A percentile compares a stretch with the other conserved stretches of the same genome.
Evolutionary conservation across 352 stramenopile genomes (phyloP).

Genomic region (Phytopythium oedochilum): DNA sequence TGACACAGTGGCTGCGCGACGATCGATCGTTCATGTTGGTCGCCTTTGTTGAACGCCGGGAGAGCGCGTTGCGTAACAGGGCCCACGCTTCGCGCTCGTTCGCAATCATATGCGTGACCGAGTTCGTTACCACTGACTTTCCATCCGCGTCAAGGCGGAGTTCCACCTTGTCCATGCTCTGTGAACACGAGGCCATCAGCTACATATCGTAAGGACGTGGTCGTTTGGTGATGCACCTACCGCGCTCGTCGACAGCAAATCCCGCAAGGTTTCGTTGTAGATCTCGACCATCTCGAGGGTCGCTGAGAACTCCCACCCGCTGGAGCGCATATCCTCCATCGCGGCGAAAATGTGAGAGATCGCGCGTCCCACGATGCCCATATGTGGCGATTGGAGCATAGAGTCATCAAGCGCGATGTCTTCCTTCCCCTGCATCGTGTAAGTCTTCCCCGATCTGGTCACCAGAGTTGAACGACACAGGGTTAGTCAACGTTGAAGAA

Average conservation of each 20-base stretch:
- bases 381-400: conserved; percentile 44
- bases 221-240: conserved; percentile 19
- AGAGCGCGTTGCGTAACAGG: conserved; percentile 57
- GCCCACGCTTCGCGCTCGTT: conserved; percentile 61
- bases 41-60: conserved; percentile 65
- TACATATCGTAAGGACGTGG: background rate
- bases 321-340: conserved; percentile 51
- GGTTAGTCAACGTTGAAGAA: no score
- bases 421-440: conserved; percentile 83
- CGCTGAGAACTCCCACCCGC: conserved; percentile 71
- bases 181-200: background rate
- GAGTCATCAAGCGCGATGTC: conserved; percentile 18
- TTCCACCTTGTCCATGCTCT: conserved; percentile 68
- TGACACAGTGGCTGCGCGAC: conserved; percentile 82
- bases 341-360: conserved; percentile 76
- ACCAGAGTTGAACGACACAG: no score
- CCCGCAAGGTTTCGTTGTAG: conserved; percentile 96
- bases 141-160: conserved; percentile 64
- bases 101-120: conserved; percentile 43
- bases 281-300: conserved; percentile 93
- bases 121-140: conserved; percentile 62
- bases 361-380: conserved; percentile 77
- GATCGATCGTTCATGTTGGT: conserved; percentile 86
- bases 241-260: conserved; percentile 79
- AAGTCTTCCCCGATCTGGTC: conserved; percentile 79